A percentile compares a stretch with the other conserved stretches of the same genome.
Evolutionary conservation across 2,329 filamentous ascomycete species (phyloP).

Genomic region (Meredithiella fracta): DNA sequence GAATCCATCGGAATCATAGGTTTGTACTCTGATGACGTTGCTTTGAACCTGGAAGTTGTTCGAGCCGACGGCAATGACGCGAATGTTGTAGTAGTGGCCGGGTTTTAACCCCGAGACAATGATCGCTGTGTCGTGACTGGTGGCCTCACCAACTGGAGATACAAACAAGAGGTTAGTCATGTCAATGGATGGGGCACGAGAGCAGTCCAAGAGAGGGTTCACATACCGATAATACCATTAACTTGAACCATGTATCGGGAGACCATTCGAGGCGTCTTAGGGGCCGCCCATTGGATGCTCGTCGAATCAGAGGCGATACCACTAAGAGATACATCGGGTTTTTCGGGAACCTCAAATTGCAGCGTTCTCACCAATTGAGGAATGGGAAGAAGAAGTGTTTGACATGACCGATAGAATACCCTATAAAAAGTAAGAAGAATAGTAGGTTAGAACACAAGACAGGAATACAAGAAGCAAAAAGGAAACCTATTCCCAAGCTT

Average conservation of each 20-base stretch:
- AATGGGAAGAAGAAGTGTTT: conserved; percentile 79
- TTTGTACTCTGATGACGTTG: conserved; percentile 67
- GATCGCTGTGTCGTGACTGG: conserved; percentile 53
- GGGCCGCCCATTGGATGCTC: conserved; percentile 77
- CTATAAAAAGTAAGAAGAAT: conserved; percentile 26
- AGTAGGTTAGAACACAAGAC: not conserved
- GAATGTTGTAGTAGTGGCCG: conserved; percentile 79
- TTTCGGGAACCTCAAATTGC: conserved; percentile 81
- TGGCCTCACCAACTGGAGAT: conserved; percentile 61
- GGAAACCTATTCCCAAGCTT: not conserved
- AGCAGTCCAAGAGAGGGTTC: not conserved
- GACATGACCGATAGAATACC: conserved; percentile 72
- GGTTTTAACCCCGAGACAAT: conserved; percentile 78
- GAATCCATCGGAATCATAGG: conserved; percentile 47
- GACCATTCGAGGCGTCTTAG: conserved; percentile 47
- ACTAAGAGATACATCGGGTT: conserved; percentile 77
- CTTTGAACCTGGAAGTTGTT: conserved; percentile 90
- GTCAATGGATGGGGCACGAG: too few relatives aligned
- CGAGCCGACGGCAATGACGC: conserved; percentile 77
- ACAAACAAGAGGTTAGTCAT: not conserved
- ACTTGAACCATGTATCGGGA: conserved; percentile 84
- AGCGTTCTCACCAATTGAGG: conserved; percentile 81
- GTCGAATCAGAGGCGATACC: conserved; percentile 78
- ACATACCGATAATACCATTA: conserved; percentile 75
- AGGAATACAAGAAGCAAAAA: not conserved